These are phyloP conservation scores for Cryptococcus sp. DNA, from an alignment of 1,284 basidiomycete species.

Conservation along the genomic window DNA sequence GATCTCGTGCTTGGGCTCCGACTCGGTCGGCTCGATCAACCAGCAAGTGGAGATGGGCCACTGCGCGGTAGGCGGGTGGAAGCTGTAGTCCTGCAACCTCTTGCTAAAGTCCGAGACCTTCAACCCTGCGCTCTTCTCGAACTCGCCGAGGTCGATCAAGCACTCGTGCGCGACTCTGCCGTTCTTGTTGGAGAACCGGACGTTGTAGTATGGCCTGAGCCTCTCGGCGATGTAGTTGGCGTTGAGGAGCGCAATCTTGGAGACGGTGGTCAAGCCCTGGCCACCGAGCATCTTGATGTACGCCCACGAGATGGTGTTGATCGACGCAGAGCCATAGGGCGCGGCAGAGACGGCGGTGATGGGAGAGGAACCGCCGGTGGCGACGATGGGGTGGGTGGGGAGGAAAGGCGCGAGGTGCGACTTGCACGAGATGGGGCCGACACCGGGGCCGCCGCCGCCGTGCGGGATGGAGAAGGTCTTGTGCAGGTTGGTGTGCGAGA, in stretches of 20 bases:
- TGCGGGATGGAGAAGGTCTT: constrained; percentile 75
- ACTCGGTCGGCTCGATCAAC: constrained; percentile 91
- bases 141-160: constrained; percentile 90
- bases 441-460: constrained; percentile 92
- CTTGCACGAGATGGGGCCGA: constrained; percentile 88
- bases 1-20: constrained; percentile 83
- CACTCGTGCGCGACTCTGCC: constrained; percentile 93
- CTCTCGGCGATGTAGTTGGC: constrained; percentile 96
- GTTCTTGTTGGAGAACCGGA: constrained; percentile 86
- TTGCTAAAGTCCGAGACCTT: constrained; percentile 97
- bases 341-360: constrained; percentile 88
- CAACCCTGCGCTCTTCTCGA: constrained; percentile 79
- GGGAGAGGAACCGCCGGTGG: constrained; percentile 64
- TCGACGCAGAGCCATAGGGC: constrained; percentile 91
- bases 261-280: constrained; percentile 75
- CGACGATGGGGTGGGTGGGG: constrained; percentile 78
- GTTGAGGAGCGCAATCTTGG: constrained; percentile 82
- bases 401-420: constrained; percentile 92
- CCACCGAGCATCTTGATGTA: constrained; percentile 98
- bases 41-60: constrained; percentile 85
- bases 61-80: constrained; percentile 48
- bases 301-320: constrained; percentile 96
- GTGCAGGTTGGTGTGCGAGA: constrained; percentile 96
- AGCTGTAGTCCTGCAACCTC: constrained; percentile 61
- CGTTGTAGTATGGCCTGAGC: constrained; percentile 76